Evolutionary conservation across 2,329 filamentous ascomycete genomes (phyloP).

Genomic region (Chaetomiaceae sp.): DNA sequence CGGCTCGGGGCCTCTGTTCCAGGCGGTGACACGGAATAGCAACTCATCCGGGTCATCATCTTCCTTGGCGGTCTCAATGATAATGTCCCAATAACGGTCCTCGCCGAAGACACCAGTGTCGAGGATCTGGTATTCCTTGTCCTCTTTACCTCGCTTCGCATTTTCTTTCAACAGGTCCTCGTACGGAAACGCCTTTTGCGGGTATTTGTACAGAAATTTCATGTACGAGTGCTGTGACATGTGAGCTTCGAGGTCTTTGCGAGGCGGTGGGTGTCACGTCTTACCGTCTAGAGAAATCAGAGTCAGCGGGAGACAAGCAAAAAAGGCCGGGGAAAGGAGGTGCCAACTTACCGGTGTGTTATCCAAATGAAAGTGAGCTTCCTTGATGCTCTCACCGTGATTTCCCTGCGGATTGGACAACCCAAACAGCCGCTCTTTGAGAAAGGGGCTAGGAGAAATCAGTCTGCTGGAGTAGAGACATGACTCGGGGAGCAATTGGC

Average conservation of each 20-base stretch:
- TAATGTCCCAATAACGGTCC: constrained; percentile 92
- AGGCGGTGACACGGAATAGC: constrained; percentile 89
- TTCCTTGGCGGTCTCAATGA: constrained; percentile 95
- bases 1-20: constrained; percentile 87
- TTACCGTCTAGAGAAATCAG: constrained; percentile 41
- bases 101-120: constrained; percentile 88
- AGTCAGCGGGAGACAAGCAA: constrained; percentile 28
- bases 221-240: constrained; percentile 82
- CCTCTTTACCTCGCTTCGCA: constrained; percentile 66
- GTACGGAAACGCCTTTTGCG: constrained; percentile 87
- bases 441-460: constrained; percentile 63
- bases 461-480: constrained; percentile 31
- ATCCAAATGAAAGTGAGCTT: constrained; percentile 93
- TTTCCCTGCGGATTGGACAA: constrained; percentile 95
- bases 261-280: constrained; percentile 11
- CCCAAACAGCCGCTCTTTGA: constrained; percentile 93
- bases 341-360: constrained; percentile 66
- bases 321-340: not conserved
- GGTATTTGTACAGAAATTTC: constrained; percentile 98
- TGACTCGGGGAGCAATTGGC: not conserved
- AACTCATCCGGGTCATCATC: constrained; percentile 86
- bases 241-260: constrained; percentile 18
- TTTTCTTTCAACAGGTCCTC: constrained; percentile 83
- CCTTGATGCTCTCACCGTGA: constrained; percentile 95
- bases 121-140: constrained; percentile 85